phyloP scores from a whole-genome alignment of 1,284 basidiomycete species.

The Ustilago hordei region DNA sequence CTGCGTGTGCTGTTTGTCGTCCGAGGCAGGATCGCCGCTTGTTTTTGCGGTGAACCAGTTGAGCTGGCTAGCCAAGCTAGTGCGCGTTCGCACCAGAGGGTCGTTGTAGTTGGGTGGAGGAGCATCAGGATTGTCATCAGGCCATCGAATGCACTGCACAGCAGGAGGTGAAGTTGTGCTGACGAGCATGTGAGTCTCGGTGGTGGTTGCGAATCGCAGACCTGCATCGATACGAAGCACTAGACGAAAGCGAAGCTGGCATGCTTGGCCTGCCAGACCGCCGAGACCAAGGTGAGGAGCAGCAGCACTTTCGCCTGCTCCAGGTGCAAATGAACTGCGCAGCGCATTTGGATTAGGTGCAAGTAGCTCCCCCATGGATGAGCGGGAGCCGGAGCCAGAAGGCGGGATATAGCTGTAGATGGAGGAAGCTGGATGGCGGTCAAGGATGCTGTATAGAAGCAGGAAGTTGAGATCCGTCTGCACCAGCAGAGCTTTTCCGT shows the following conservation, averaged over 20 bases:
- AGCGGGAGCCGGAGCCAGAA: slow-evolving; percentile 46
- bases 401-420: slow-evolving; percentile 61
- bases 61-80: slow-evolving; percentile 40
- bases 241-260: slow-evolving; percentile 58
- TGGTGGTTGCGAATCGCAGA: slow-evolving; percentile 48
- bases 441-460: slow-evolving; percentile 55
- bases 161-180: slow-evolving; percentile 61
- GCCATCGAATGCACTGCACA: slow-evolving; percentile 67
- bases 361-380: slow-evolving; percentile 41
- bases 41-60: slow-evolving; percentile 38
- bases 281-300: slow-evolving; percentile 48
- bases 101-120: slow-evolving; percentile 32
- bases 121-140: slow-evolving; percentile 37
- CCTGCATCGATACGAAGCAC: slow-evolving; percentile 64
- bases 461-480: slow-evolving; percentile 53
- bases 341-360: slow-evolving; percentile 52
- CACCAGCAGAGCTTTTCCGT: slow-evolving; percentile 50
- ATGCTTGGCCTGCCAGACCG: slow-evolving; percentile 42
- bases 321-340: slow-evolving; percentile 53
- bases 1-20: slow-evolving; percentile 3
- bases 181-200: slow-evolving; percentile 60
- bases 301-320: slow-evolving; percentile 57
- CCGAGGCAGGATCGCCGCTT: background rate
- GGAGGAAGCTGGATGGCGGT: slow-evolving; percentile 30
- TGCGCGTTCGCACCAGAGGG: slow-evolving; percentile 48